Evolutionary conservation across 768 basidiomycete genomes (phyloP).

Genomic region (Serendipita vermifera): DNA sequence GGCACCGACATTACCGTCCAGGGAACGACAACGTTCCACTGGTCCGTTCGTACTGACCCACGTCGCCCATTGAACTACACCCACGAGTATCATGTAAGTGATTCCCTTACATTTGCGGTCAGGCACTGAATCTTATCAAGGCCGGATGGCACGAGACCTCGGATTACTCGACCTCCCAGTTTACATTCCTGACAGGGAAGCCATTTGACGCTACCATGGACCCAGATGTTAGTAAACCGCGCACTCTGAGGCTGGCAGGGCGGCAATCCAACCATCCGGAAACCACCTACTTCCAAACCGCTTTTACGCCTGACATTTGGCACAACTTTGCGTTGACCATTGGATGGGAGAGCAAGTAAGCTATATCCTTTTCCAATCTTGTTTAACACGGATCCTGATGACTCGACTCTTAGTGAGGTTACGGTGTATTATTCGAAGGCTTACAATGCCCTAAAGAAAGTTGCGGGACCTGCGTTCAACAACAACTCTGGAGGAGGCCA

Average conservation of each 20-base stretch:
- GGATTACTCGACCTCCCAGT: constrained; percentile 37
- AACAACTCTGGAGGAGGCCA: constrained; percentile 38
- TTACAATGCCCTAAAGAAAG: constrained; percentile 27
- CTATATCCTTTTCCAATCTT: neutral
- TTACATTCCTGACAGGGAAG: constrained; percentile 28
- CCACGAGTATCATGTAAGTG: constrained; percentile 41
- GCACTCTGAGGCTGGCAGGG: constrained; percentile 21
- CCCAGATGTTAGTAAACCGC: constrained; percentile 12
- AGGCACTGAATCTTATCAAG: neutral
- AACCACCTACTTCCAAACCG: constrained; percentile 27
- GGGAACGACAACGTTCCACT: constrained; percentile 37
- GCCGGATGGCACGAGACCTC: constrained; percentile 17
- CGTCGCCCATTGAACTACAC: constrained; percentile 35
- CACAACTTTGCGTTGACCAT: constrained; percentile 50
- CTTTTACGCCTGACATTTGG: constrained; percentile 35
- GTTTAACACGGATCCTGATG: neutral
- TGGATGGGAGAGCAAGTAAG: constrained; percentile 35
- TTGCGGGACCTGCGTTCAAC: constrained; percentile 33
- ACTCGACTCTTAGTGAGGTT: constrained; percentile 25
- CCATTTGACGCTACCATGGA: constrained; percentile 17
- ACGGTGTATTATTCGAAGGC: constrained; percentile 40
- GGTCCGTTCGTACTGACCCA: constrained; percentile 33
- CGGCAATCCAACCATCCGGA: constrained; percentile 23
- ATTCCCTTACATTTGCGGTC: neutral
- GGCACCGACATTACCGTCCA: constrained; percentile 28